A percentile compares a stretch with the other conserved stretches of the same genome.
Evolutionary conservation across 208 protist genomes (phyloP).

Genomic region (Trypanosoma boissoni): DNA sequence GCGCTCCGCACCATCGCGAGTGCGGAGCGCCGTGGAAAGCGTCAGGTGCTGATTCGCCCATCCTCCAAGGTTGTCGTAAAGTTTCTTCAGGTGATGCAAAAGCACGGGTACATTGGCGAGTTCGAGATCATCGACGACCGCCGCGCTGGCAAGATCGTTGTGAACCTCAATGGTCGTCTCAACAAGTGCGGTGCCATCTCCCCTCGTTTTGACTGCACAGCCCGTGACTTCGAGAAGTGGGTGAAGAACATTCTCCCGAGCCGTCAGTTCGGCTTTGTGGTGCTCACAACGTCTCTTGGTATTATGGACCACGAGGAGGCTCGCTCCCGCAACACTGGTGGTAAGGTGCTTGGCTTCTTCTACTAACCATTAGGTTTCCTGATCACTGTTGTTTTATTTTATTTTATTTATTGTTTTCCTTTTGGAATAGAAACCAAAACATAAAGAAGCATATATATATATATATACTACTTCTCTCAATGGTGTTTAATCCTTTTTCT

Average conservation of each 20-base stretch:
- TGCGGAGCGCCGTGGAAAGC: slow-evolving; percentile 99
- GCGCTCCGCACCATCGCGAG: slow-evolving; percentile 98
- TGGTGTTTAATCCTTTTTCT: too few relatives aligned
- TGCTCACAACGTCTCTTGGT: slow-evolving; percentile 99
- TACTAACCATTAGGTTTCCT: slow-evolving; percentile 95
- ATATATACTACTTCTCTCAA: too few relatives aligned
- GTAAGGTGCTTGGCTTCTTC: slow-evolving; percentile 99
- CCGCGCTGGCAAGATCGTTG: slow-evolving; percentile 99
- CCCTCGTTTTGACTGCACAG: slow-evolving; percentile 97
- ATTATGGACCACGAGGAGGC: slow-evolving; percentile 99
- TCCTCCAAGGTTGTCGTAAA: slow-evolving; percentile 99
- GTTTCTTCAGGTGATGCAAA: slow-evolving; percentile 99
- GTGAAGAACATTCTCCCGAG: slow-evolving; percentile 99
- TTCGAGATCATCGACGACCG: slow-evolving; percentile 99
- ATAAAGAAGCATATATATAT: too few relatives aligned
- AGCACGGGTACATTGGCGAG: slow-evolving; percentile 99
- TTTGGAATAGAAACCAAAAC: neutral
- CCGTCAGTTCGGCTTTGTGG: slow-evolving; percentile 99
- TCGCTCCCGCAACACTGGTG: slow-evolving; percentile 98
- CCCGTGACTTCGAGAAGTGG: slow-evolving; percentile 98
- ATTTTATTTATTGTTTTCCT: neutral
- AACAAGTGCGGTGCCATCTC: slow-evolving; percentile 99
- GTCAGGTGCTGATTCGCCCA: slow-evolving; percentile 99
- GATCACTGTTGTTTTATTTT: neutral
- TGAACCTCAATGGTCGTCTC: slow-evolving; percentile 99